These are phyloP conservation scores for Penicillium sp. DNA, from an alignment of 2,329 filamentous ascomycete species.

Conservation along the genomic window DNA sequence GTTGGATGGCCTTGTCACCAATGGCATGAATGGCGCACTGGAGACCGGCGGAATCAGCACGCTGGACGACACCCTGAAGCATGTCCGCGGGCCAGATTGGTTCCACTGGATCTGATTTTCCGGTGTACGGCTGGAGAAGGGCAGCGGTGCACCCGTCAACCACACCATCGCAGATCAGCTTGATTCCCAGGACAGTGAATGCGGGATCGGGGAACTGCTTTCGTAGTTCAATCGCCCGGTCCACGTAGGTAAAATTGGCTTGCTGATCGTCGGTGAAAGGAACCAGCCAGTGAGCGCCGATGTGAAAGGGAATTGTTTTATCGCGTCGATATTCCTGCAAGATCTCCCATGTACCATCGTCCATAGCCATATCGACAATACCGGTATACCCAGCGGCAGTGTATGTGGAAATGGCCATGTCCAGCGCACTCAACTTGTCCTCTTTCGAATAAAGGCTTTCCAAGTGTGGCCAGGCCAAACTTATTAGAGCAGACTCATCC, in stretches of 20 bases:
- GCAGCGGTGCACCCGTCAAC: conserved; percentile 55
- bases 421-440: conserved; percentile 45
- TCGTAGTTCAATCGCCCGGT: conserved; percentile 46
- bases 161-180: conserved; percentile 53
- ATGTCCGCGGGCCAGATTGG: conserved; percentile 49
- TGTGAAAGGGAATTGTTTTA: conserved; percentile 42
- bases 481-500: conserved; percentile 48
- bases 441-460: conserved; percentile 43
- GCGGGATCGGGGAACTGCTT: conserved; percentile 44
- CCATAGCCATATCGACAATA: conserved; percentile 55
- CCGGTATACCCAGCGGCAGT: conserved; percentile 50
- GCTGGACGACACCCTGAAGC: conserved; percentile 46
- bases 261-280: conserved; percentile 41
- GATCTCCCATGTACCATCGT: conserved; percentile 50
- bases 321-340: conserved; percentile 42
- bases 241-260: conserved; percentile 45
- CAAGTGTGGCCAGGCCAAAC: conserved; percentile 50
- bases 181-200: conserved; percentile 50
- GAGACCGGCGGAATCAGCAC: conserved; percentile 45
- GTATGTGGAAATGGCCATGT: conserved; percentile 45
- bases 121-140: conserved; percentile 48
- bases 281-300: conserved; percentile 53
- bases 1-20: conserved; percentile 49
- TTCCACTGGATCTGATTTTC: conserved; percentile 42
- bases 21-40: conserved; percentile 56